Evolutionary conservation across 352 stramenopile species (phyloP).

Genomic region (Achlya hypogyna): DNA sequence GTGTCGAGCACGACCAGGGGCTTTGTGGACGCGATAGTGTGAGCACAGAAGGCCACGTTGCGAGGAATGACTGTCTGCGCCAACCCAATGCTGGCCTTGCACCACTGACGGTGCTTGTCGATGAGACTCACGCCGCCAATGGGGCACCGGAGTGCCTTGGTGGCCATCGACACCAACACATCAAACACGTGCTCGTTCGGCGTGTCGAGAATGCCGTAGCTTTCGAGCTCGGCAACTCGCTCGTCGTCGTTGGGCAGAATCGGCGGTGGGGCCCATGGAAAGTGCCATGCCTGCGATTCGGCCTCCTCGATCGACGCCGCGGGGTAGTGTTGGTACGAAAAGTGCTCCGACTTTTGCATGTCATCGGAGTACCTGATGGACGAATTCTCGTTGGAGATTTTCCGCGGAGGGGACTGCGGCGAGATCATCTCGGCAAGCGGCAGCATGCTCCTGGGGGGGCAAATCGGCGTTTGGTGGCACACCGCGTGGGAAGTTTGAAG

Average conservation of each 20-base stretch:
- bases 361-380: not conserved
- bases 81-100: conserved; percentile 46
- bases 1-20: conserved; percentile 72
- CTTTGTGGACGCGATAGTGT: conserved; percentile 67
- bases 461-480: no score
- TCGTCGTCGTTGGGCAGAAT: conserved; percentile 10
- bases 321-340: not conserved
- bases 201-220: conserved; percentile 16
- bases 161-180: conserved; percentile 1
- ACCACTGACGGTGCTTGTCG: conserved; percentile 16
- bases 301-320: not conserved
- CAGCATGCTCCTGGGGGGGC: not conserved
- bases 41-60: conserved; percentile 64
- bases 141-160: conserved; percentile 3
- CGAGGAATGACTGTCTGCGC: conserved; percentile 68
- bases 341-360: not conserved
- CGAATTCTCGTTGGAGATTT: not conserved
- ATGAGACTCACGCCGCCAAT: conserved; percentile 14
- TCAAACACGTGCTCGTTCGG: conserved; percentile 11
- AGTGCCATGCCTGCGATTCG: not conserved
- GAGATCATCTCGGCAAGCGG: not conserved
- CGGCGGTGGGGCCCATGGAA: conserved; percentile 1
- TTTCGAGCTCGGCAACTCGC: not conserved
- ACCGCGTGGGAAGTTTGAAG: no score
- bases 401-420: not conserved